These are phyloP conservation scores for Xerocomellus dryophilus DNA, from an alignment of 768 basidiomycete genomes.

Conservation along the genomic window DNA sequence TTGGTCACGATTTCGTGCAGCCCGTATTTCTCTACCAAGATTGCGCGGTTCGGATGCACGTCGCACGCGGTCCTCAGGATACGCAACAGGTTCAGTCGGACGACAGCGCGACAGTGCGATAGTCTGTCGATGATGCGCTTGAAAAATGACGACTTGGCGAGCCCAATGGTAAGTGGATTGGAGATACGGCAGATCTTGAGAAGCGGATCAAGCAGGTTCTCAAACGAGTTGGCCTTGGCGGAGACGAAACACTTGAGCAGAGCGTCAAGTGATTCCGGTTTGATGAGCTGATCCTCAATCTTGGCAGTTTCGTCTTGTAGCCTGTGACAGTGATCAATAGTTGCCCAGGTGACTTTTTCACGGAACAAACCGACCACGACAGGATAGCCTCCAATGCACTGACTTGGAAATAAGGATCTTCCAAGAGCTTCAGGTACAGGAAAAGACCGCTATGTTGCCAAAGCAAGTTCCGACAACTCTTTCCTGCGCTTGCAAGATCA, in stretches of 20 bases:
- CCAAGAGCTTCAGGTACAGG: constrained; percentile 74
- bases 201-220: constrained; percentile 88
- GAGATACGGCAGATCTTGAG: constrained; percentile 89
- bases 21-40: constrained; percentile 79
- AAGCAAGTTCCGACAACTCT: constrained; percentile 82
- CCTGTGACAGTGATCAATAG: constrained; percentile 43
- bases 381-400: constrained; percentile 87
- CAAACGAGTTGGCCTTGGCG: constrained; percentile 87
- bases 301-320: constrained; percentile 92
- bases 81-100: constrained; percentile 85
- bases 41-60: constrained; percentile 79
- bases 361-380: constrained; percentile 61
- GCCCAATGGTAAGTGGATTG: constrained; percentile 62
- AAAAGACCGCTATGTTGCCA: constrained; percentile 93
- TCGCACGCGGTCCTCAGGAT: constrained; percentile 86
- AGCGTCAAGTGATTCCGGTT: constrained; percentile 58
- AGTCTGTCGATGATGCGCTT: constrained; percentile 83
- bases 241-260: constrained; percentile 78
- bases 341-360: neutral
- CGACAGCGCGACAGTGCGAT: constrained; percentile 71
- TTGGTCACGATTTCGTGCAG: constrained; percentile 76
- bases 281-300: constrained; percentile 85
- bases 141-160: constrained; percentile 83
- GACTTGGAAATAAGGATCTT: constrained; percentile 89
- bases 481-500: constrained; percentile 92